Evolutionary conservation across 2,329 filamentous ascomycete genomes (phyloP), one percentile per base, ranked within the genome.

Genomic region (Exophiala sp.): DNA sequence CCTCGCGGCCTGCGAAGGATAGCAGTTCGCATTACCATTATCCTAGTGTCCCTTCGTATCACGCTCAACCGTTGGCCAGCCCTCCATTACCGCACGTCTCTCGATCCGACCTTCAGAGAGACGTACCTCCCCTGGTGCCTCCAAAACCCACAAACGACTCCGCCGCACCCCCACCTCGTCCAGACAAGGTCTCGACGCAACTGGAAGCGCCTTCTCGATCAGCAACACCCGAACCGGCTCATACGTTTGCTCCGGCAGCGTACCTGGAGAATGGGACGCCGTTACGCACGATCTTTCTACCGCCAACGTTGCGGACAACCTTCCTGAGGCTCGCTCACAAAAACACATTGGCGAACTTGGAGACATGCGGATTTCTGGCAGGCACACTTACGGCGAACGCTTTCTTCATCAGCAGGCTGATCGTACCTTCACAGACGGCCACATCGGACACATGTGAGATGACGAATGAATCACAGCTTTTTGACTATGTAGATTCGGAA

Each of bases 391-490:
- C 96, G 65, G 92, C 91, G 62, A 96, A 96, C 67, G 94, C 94
- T 1, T 78, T 99, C 2, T 97, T 97, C 73, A 85, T 99, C 55
- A 89, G 87, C 4, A 85, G 87, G 52, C 81, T 99, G 4, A 80
- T 99, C 20, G 91, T 99, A 18, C 94, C 94, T 0, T 88, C 95
- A 66, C 94, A 99, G 69, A 87, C 84, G 49, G 87, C 87, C 65
- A 96, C 92, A 0, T 85, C 87, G 2, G 92, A 99, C 67, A 97
- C 94, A 0, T 99, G 94, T 69, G 92, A 97, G 71, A 97, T 90
- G 16, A 84, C 90, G 44, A 94, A 96, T 62, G 91, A 95, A 69
- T 81, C 82, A 29, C 83, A 84, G 0, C 79, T 96, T 24, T 91
- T 96, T 63, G 90, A 96, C 52, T 96, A 92, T 69, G 95, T 91